A percentile compares a stretch with the other conserved stretches of the same genome.
phyloP scores from a whole-genome alignment of 2,329 filamentous ascomycete species.

The Pseudogymnoascus sp. region DNA sequence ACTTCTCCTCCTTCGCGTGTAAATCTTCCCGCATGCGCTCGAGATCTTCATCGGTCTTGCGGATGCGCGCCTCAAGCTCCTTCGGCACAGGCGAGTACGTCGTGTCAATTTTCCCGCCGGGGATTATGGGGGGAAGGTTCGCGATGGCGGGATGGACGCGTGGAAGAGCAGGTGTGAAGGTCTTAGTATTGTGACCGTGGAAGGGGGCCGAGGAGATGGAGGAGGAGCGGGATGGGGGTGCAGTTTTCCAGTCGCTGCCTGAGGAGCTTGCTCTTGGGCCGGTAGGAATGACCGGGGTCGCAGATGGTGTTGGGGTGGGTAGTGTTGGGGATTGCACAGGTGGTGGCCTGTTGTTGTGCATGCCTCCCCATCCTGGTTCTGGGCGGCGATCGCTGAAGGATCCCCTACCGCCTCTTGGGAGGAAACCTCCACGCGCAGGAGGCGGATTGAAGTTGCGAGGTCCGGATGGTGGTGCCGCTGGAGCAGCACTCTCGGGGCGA shows the following conservation, averaged over 20 bases:
- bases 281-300: slow-evolving; percentile 20
- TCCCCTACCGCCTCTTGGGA: slow-evolving; percentile 23
- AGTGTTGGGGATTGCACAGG: slow-evolving; percentile 24
- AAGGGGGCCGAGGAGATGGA: slow-evolving; percentile 24
- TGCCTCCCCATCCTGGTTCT: slow-evolving; percentile 24
- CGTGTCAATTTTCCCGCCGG: slow-evolving; percentile 27
- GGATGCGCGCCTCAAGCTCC: slow-evolving; percentile 23
- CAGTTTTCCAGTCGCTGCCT: slow-evolving; percentile 22
- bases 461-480: slow-evolving; percentile 26
- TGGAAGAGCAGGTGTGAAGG: slow-evolving; percentile 11
- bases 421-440: slow-evolving; percentile 19
- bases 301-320: slow-evolving; percentile 16
- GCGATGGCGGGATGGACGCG: slow-evolving; percentile 28
- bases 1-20: slow-evolving; percentile 26
- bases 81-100: slow-evolving; percentile 18
- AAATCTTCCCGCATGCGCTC: slow-evolving; percentile 25
- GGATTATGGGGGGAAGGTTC: slow-evolving; percentile 26
- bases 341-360: slow-evolving; percentile 20
- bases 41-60: slow-evolving; percentile 28
- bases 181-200: slow-evolving; percentile 13
- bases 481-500: slow-evolving; percentile 18
- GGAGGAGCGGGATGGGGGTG: slow-evolving; percentile 22
- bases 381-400: slow-evolving; percentile 26
- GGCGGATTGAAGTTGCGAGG: slow-evolving; percentile 27
- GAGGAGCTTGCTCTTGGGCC: slow-evolving; percentile 24